phyloP scores from a whole-genome alignment of 768 basidiomycete species.

The Leccinum uliginosum region DNA sequence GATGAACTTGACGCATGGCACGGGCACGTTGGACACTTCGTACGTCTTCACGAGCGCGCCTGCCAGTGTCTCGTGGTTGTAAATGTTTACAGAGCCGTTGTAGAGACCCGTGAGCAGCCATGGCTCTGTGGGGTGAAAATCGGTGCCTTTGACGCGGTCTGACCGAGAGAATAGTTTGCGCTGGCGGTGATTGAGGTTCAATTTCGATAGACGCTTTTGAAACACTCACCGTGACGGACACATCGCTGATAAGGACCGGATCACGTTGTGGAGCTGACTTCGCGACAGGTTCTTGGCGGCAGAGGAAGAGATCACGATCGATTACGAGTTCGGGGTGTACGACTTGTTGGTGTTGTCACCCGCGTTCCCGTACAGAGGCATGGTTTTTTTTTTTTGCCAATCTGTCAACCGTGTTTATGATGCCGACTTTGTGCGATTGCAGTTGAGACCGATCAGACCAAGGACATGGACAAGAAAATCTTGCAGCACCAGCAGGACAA shows the following conservation, averaged over 20 bases:
- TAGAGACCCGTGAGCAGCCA: constrained; percentile 90
- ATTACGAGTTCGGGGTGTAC: constrained; percentile 84
- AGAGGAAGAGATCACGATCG: constrained; percentile 63
- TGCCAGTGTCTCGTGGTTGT: constrained; percentile 93
- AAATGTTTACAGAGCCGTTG: constrained; percentile 98
- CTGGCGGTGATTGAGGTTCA: constrained; percentile 37
- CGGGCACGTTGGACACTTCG: constrained; percentile 95
- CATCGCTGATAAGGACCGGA: constrained; percentile 29
- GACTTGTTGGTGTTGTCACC: constrained; percentile 86
- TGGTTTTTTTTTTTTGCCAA: too few relatives aligned
- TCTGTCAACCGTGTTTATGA: too few relatives aligned
- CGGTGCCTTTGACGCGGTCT: constrained; percentile 95
- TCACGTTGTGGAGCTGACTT: not conserved
- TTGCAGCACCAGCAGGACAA: constrained; percentile 45
- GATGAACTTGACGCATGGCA: constrained; percentile 93
- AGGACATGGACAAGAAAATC: constrained; percentile 46
- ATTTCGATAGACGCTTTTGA: not conserved
- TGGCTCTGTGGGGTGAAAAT: constrained; percentile 96
- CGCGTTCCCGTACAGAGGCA: constrained; percentile 88
- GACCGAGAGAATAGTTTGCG: constrained; percentile 89
- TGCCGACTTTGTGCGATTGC: not conserved
- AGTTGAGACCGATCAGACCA: constrained; percentile 61
- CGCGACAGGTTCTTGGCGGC: constrained; percentile 60
- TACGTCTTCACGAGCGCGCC: constrained; percentile 92
- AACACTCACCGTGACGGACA: constrained; percentile 45